A percentile compares a stretch with the other conserved stretches of the same genome.
phyloP scores from a whole-genome alignment of 441 rosid genomes.

The Aquilaria agallochum region DNA sequence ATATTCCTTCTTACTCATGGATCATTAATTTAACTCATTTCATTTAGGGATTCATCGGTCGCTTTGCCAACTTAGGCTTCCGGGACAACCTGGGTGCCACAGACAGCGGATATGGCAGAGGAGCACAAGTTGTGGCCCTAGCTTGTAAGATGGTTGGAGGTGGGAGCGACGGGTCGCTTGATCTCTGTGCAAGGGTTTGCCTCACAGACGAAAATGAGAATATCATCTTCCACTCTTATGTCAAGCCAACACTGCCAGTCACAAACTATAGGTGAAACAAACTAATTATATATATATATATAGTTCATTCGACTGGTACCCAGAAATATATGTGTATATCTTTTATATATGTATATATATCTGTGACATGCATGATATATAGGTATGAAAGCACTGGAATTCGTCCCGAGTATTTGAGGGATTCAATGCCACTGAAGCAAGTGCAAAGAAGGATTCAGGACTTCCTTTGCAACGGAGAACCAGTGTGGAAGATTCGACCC shows the following conservation, averaged over 20 bases:
- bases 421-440: slow-evolving; percentile 64
- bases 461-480: slow-evolving; percentile 82
- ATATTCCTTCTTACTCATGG: neutral
- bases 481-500: slow-evolving; percentile 88
- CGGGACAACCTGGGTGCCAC: slow-evolving; percentile 38
- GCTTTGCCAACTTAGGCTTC: slow-evolving; percentile 56
- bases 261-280: slow-evolving; percentile 55
- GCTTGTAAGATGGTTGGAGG: slow-evolving; percentile 96
- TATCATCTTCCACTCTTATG: slow-evolving; percentile 66
- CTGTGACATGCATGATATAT: neutral
- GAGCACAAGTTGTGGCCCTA: slow-evolving; percentile 60
- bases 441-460: slow-evolving; percentile 81
- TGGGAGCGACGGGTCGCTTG: slow-evolving; percentile 82
- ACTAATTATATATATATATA: too few species aligned
- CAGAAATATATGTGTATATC: too few species aligned
- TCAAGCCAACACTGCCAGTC: slow-evolving; percentile 67
- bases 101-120: slow-evolving; percentile 41
- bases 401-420: slow-evolving; percentile 63
- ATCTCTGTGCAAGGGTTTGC: slow-evolving; percentile 77
- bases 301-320: too few species aligned
- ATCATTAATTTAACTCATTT: neutral
- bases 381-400: slow-evolving; percentile 86
- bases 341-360: too few species aligned
- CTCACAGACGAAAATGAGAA: slow-evolving; percentile 70
- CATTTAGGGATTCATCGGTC: slow-evolving; percentile 45